Percentiles rank a stretch among this genome's conserved stretches.
Conservation (phyloP, 495 filamentous ascomycete genomes). For the Neurospora tetraspora region DNA sequence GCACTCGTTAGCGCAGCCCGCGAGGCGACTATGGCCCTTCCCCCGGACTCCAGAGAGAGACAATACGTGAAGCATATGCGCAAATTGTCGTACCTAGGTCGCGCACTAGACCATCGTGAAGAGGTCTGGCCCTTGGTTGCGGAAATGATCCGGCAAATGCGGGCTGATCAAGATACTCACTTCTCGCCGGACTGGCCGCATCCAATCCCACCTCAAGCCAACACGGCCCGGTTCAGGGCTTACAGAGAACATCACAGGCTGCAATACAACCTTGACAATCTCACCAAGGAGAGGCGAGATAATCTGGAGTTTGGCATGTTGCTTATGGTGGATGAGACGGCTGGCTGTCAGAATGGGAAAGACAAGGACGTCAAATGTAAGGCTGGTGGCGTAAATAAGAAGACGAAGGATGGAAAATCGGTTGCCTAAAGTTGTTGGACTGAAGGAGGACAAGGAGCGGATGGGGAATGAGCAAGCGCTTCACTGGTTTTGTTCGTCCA, state of each 20-base stretch:
- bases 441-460: neutral
- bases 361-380: neutral
- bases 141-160: neutral
- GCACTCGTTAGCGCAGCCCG: neutral
- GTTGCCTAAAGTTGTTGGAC: neutral
- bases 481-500: neutral
- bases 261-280: neutral
- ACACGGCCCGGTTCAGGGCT: neutral
- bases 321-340: neutral
- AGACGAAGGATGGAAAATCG: neutral
- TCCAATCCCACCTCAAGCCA: neutral
- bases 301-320: neutral
- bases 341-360: neutral
- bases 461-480: neutral
- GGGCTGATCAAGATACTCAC: neutral
- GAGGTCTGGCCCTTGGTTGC: neutral
- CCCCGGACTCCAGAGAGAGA: neutral
- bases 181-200: neutral
- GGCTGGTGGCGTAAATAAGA: neutral
- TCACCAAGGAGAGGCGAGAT: neutral
- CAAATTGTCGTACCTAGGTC: neutral
- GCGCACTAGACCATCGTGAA: neutral
- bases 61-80: neutral
- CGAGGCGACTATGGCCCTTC: neutral
- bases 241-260: neutral